Evolutionary conservation across 768 basidiomycete genomes (phyloP), one percentile per base, ranked within the genome.

Genomic region (Cystobasidiopsis lactophilus): DNA sequence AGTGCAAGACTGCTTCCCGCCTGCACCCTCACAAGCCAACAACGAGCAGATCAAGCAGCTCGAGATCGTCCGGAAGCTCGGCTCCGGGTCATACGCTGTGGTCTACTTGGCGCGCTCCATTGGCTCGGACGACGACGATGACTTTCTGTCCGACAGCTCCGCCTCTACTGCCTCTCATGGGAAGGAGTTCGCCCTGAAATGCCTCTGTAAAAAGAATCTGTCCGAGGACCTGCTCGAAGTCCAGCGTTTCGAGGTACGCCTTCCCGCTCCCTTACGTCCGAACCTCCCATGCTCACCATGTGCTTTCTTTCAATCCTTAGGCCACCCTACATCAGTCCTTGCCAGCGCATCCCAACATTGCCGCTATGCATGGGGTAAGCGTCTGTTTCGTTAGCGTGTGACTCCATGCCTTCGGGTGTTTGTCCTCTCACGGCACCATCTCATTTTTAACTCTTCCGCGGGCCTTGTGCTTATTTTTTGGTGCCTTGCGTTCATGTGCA

Each of bases 301-400:
- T 11, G 29, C 45, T 47, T n/a, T 19, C 19, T 27, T 27, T 9
- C 41, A n/a, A n/a, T n/a, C n/a, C n/a, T n/a, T n/a, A 47, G 82
- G 86, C 88, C 50, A 84, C 79, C 30, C 85, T 98, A 54, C 93
- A 98, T 66, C 85, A 95, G 66, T 86, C 84, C 35, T 74, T 96
- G 30, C 80, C 77, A 44, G 70, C 77, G 1, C 93, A 96, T 64
- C 75, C 82, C 49, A 89, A 93, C 69, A 89, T 98, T 58, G 93
- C 91, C 60, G 86, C 89, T 26, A 76, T 96, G 27, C 79, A 91
- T 66, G 80, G 81, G 27, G 60, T 63, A 41, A 45, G n/a, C n/a
- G n/a, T n/a, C n/a, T n/a, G n/a, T n/a, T n/a, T n/a, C n/a, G n/a
- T n/a, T n/a, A n/a, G n/a, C n/a, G n/a, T n/a, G 60, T 54, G 3